Evolutionary conservation across 2,329 filamentous ascomycete species (phyloP).

Genomic region (Ceratocystis cacaofunesta): DNA sequence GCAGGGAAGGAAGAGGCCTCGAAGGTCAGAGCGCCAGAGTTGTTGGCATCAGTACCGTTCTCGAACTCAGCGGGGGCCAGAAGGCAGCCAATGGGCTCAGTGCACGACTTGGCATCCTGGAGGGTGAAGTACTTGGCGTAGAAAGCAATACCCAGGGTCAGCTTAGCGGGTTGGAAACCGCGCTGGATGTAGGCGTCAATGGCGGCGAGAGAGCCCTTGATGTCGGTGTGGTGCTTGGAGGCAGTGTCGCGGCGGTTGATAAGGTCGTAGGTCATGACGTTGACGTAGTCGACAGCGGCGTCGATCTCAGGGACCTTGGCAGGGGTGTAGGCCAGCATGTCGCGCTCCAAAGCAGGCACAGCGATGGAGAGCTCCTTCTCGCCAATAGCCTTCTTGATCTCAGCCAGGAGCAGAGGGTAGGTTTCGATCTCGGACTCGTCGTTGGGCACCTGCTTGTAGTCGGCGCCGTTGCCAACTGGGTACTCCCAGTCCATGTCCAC

Average conservation of each 20-base stretch:
- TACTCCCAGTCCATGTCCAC: slow-evolving; percentile 52
- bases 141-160: slow-evolving; percentile 50
- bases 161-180: slow-evolving; percentile 35
- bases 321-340: slow-evolving; percentile 53
- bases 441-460: slow-evolving; percentile 53
- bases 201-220: slow-evolving; percentile 37
- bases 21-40: neutral
- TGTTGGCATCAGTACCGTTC: neutral
- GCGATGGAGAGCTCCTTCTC: slow-evolving; percentile 47
- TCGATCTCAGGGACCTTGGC: slow-evolving; percentile 44
- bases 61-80: slow-evolving; percentile 39
- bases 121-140: slow-evolving; percentile 52
- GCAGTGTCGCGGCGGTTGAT: slow-evolving; percentile 52
- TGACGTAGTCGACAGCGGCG: slow-evolving; percentile 48
- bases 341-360: slow-evolving; percentile 46
- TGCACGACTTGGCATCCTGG: slow-evolving; percentile 26
- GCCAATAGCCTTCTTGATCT: slow-evolving; percentile 43
- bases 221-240: slow-evolving; percentile 49
- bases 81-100: slow-evolving; percentile 37
- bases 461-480: slow-evolving; percentile 49
- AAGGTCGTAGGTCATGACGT: slow-evolving; percentile 54
- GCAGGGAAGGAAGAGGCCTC: neutral
- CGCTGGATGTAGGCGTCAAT: slow-evolving; percentile 45
- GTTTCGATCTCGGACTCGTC: slow-evolving; percentile 46
- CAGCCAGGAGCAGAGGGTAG: slow-evolving; percentile 45